Percentiles rank a stretch among this genome's conserved stretches.
Conservation (phyloP, 2,329 filamentous ascomycete genomes). For the Magnaporthiopsis rhizophila region DNA sequence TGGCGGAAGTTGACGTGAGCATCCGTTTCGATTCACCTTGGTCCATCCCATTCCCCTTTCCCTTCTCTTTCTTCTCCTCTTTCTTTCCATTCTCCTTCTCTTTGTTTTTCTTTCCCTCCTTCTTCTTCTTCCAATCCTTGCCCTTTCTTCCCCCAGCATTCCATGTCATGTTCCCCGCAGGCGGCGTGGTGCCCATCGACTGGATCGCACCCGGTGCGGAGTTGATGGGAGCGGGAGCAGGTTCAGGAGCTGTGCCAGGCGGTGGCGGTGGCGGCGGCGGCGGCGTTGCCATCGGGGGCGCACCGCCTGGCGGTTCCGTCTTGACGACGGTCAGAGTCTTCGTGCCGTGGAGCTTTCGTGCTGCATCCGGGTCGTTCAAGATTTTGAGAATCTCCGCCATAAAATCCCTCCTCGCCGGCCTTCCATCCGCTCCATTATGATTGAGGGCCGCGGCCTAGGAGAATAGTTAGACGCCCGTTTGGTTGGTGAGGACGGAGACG, state of each 20-base stretch:
- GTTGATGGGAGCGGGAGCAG: too few species aligned
- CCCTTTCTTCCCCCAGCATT: background rate
- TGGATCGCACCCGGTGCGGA: background rate
- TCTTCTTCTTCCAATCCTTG: background rate
- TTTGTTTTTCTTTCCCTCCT: too few species aligned
- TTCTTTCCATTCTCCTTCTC: background rate
- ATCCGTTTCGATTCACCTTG: background rate
- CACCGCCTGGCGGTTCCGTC: background rate
- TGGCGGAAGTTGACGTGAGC: background rate
- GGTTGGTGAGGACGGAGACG: background rate
- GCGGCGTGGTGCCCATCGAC: background rate
- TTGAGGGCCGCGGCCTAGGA: slow-evolving; percentile 5
- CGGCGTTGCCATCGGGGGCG: background rate
- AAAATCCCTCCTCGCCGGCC: background rate
- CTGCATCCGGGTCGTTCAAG: background rate
- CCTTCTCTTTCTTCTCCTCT: too few species aligned
- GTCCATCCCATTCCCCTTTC: background rate
- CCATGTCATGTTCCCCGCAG: background rate
- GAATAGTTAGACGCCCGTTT: background rate
- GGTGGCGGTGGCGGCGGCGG: too few species aligned
- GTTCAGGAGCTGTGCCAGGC: too few species aligned
- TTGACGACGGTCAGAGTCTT: background rate
- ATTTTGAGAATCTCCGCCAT: background rate
- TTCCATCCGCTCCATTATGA: background rate
- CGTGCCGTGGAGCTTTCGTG: background rate